Conservation (phyloP, 768 basidiomycete species). For the Neoboletus magnificus region DNA sequence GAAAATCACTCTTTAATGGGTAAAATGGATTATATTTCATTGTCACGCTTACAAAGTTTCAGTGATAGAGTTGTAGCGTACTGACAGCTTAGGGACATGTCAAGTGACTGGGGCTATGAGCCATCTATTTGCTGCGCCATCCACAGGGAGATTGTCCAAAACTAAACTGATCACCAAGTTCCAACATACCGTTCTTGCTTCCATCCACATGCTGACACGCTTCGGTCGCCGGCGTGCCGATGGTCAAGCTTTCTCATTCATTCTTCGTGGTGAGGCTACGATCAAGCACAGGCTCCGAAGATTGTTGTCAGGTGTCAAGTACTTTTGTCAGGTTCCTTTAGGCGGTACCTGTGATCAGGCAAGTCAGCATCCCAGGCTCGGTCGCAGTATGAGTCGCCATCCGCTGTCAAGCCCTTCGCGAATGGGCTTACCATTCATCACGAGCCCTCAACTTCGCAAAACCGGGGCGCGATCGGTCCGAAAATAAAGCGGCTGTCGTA, state of each 20-base stretch:
- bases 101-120: not conserved
- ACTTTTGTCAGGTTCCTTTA: not conserved
- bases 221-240: not conserved
- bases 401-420: not conserved
- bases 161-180: not conserved
- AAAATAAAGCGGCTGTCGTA: not conserved
- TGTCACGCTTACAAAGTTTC: too few relatives aligned
- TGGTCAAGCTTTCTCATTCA: too few relatives aligned
- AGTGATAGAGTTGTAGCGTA: too few relatives aligned
- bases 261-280: not conserved
- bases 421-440: not conserved
- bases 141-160: not conserved
- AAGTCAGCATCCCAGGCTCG: not conserved
- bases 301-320: not conserved
- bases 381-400: not conserved
- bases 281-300: not conserved
- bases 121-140: not conserved
- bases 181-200: not conserved
- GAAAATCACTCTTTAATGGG: too few relatives aligned
- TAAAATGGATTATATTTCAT: too few relatives aligned
- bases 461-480: too few relatives aligned
- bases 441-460: not conserved
- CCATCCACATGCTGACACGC: not conserved
- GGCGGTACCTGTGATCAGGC: not conserved
- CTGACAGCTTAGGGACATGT: not conserved